phyloP scores from a whole-genome alignment of 495 filamentous ascomycete genomes.

The Aspergillus sclerotioniger region DNA sequence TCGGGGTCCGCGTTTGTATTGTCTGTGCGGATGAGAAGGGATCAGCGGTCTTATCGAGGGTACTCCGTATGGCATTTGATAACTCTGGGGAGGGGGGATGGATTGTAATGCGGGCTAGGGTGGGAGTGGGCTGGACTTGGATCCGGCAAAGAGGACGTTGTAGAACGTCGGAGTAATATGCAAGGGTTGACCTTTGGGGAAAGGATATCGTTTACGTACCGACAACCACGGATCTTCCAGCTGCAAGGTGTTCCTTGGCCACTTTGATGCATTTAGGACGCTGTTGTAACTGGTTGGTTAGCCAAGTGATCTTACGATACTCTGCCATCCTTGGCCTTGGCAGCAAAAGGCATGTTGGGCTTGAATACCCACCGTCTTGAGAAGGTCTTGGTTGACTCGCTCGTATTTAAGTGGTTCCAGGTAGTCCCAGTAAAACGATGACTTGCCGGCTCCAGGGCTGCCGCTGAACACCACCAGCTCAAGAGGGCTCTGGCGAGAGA shows the following conservation, averaged over 20 bases:
- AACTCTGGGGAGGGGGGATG: not conserved
- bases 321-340: not conserved
- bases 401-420: conserved; percentile 78
- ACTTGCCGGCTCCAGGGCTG: conserved; percentile 86
- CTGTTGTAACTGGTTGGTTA: conserved; percentile 33
- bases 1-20: conserved; percentile 87
- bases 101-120: not conserved
- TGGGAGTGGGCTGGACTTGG: conserved; percentile 4
- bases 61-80: not conserved
- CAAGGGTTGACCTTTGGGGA: conserved; percentile 9
- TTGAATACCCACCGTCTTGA: conserved; percentile 62
- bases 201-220: conserved; percentile 53
- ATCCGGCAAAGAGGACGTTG: conserved; percentile 1
- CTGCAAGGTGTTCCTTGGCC: conserved; percentile 60
- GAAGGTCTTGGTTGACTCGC: conserved; percentile 83
- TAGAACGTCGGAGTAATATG: conserved; percentile 13
- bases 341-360: not conserved
- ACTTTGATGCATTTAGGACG: conserved; percentile 82
- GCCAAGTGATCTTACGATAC: not conserved
- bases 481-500: conserved; percentile 60
- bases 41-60: not conserved
- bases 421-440: conserved; percentile 79
- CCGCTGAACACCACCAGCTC: conserved; percentile 87
- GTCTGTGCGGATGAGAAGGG: conserved; percentile 50
- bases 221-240: conserved; percentile 67